A percentile compares a stretch with the other conserved stretches of the same genome.
Conservation (phyloP, 2,329 filamentous ascomycete genomes). For the Aspergillus ruber region DNA sequence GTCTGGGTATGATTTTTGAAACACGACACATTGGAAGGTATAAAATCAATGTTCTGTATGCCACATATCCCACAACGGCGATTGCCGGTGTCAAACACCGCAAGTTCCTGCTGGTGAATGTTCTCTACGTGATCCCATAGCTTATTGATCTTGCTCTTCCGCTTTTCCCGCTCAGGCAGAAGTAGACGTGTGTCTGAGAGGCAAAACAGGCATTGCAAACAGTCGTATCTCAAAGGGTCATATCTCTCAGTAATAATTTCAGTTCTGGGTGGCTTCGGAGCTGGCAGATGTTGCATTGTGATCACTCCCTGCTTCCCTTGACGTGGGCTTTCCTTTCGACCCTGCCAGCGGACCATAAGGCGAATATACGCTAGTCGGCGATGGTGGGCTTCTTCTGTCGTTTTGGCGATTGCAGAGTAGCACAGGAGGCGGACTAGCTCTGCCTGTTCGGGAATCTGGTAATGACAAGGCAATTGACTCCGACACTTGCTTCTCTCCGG, state of each 20-base stretch:
- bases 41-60: slow-evolving; percentile 3
- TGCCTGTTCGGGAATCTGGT: slow-evolving; percentile 8
- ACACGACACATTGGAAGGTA: slow-evolving; percentile 1
- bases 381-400: slow-evolving; percentile 4
- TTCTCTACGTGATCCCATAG: slow-evolving; percentile 14
- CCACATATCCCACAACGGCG: slow-evolving; percentile 4
- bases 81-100: slow-evolving; percentile 6
- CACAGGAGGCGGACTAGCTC: slow-evolving; percentile 7
- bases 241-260: slow-evolving; percentile 3
- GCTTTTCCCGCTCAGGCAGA: slow-evolving; percentile 3
- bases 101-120: slow-evolving; percentile 8
- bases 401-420: slow-evolving; percentile 2
- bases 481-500: background rate
- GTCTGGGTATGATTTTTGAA: slow-evolving; percentile 9
- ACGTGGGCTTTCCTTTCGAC: slow-evolving; percentile 5
- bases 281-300: background rate
- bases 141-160: slow-evolving; percentile 11
- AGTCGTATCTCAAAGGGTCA: slow-evolving; percentile 5
- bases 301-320: slow-evolving; percentile 2
- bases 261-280: background rate
- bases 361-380: slow-evolving; percentile 2
- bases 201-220: slow-evolving; percentile 11
- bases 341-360: slow-evolving; percentile 8
- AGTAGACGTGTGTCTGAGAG: slow-evolving; percentile 5
- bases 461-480: background rate